Evolutionary conservation across 163 green algal genomes (phyloP).

Genomic region (Scenedesmus sp.): DNA sequence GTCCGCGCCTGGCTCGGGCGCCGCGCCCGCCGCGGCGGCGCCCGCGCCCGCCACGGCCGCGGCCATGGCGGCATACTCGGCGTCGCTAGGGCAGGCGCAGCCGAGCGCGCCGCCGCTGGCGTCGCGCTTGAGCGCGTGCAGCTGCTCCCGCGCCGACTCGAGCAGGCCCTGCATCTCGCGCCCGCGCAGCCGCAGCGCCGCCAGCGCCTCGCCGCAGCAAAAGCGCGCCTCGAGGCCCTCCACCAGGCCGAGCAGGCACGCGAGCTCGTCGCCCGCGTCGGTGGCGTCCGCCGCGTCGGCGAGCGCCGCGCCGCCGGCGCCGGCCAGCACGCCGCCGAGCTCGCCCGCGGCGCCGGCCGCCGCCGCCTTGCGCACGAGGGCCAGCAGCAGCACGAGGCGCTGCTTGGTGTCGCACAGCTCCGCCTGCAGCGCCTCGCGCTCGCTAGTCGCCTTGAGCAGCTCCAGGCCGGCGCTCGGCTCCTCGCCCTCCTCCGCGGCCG

Average conservation of each 20-base stretch:
- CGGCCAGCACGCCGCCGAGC: not conserved
- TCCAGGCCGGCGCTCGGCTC: not conserved
- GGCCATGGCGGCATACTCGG: conserved; percentile 16
- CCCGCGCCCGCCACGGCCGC: not conserved
- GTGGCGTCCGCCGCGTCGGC: not conserved
- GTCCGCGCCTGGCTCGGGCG: not conserved
- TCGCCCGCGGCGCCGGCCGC: not conserved
- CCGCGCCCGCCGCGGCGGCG: not conserved
- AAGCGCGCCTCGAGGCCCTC: conserved; percentile 17
- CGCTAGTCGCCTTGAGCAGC: conserved; percentile 1
- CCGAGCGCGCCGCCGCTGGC: not conserved
- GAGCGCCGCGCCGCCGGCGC: not conserved
- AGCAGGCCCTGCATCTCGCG: conserved; percentile 35
- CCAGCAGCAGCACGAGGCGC: conserved; percentile 33
- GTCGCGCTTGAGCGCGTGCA: conserved; percentile 27
- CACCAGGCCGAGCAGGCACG: not conserved
- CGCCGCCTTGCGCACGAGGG: conserved; percentile 13
- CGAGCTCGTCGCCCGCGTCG: not conserved
- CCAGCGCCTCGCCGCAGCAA: not conserved
- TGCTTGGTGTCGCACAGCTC: conserved; percentile 31
- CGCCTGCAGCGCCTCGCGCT: conserved; percentile 12
- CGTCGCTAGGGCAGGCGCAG: conserved; percentile 16
- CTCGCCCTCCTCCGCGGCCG: not conserved
- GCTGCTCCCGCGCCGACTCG: conserved; percentile 20
- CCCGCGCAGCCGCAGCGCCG: conserved; percentile 25